Evolutionary conservation across 495 filamentous ascomycete genomes (phyloP).

Genomic region (Xylaria palmicola): DNA sequence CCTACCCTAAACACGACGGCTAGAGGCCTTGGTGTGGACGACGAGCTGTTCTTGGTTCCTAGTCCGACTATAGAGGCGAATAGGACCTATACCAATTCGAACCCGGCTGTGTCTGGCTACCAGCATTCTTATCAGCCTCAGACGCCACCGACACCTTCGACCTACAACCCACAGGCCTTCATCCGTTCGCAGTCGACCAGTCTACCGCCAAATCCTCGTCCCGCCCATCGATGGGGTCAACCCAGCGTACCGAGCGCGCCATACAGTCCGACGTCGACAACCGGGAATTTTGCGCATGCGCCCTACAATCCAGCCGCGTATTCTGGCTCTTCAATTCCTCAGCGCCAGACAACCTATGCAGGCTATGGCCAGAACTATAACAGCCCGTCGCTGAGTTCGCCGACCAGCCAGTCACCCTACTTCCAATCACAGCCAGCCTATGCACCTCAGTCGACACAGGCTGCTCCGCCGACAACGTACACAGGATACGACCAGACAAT

Average conservation of each 20-base stretch:
- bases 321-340: conserved; percentile 39
- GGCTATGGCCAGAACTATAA: conserved; percentile 41
- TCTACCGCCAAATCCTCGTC: conserved; percentile 45
- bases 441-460: conserved; percentile 30
- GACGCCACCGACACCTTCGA: conserved; percentile 51
- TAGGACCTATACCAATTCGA: conserved; percentile 49
- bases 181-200: conserved; percentile 58
- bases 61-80: conserved; percentile 36
- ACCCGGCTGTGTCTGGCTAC: conserved; percentile 54
- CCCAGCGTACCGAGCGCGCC: conserved; percentile 20
- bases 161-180: conserved; percentile 86
- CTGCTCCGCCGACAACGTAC: conserved; percentile 28
- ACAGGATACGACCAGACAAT: conserved; percentile 35
- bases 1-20: conserved; percentile 28
- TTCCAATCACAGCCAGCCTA: conserved; percentile 33
- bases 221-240: conserved; percentile 32
- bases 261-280: conserved; percentile 26
- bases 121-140: conserved; percentile 61
- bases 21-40: conserved; percentile 37
- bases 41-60: conserved; percentile 48
- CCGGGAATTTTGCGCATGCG: conserved; percentile 33
- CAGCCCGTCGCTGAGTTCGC: conserved; percentile 37
- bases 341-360: conserved; percentile 44
- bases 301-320: conserved; percentile 54
- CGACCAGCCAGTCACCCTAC: conserved; percentile 37